These are phyloP conservation scores for Nemania serpens DNA, from an alignment of 2,329 filamentous ascomycete genomes.

Conservation along the genomic window DNA sequence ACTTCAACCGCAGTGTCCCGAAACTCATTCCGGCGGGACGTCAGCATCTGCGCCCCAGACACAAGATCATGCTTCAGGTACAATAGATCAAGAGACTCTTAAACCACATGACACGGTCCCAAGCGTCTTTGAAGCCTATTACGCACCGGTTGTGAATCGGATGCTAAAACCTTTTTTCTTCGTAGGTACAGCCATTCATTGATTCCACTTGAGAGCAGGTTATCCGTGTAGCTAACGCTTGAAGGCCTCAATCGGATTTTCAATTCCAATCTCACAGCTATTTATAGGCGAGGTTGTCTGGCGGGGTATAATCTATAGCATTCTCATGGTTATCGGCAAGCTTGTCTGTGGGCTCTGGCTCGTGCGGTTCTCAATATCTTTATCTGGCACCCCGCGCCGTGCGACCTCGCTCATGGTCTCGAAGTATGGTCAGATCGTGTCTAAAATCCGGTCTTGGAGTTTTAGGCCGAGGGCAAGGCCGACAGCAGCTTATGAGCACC, in stretches of 20 bases:
- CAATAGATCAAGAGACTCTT: constrained; percentile 9
- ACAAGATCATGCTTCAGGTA: background rate
- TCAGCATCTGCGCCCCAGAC: background rate
- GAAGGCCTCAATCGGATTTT: constrained; percentile 71
- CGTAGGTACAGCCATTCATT: constrained; percentile 48
- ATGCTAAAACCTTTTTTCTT: constrained; percentile 77
- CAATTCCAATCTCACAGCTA: constrained; percentile 74
- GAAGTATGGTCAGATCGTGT: constrained; percentile 22
- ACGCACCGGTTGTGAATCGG: constrained; percentile 46
- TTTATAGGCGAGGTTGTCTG: constrained; percentile 68
- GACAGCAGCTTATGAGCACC: background rate
- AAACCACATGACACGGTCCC: background rate
- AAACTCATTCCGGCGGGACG: background rate
- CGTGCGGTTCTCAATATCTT: constrained; percentile 43
- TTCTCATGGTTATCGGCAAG: constrained; percentile 71
- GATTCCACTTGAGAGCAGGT: background rate
- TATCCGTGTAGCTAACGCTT: background rate
- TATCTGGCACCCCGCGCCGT: constrained; percentile 5
- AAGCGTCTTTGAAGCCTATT: constrained; percentile 48
- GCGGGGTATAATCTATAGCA: constrained; percentile 73
- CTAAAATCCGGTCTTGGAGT: constrained; percentile 18
- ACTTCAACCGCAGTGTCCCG: background rate
- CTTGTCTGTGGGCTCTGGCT: constrained; percentile 65
- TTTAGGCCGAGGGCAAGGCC: background rate
- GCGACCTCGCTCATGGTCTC: constrained; percentile 15